phyloP scores from a whole-genome alignment of 371 early-diverging fungal species.

The Thermomucor indicae-seudaticae region DNA sequence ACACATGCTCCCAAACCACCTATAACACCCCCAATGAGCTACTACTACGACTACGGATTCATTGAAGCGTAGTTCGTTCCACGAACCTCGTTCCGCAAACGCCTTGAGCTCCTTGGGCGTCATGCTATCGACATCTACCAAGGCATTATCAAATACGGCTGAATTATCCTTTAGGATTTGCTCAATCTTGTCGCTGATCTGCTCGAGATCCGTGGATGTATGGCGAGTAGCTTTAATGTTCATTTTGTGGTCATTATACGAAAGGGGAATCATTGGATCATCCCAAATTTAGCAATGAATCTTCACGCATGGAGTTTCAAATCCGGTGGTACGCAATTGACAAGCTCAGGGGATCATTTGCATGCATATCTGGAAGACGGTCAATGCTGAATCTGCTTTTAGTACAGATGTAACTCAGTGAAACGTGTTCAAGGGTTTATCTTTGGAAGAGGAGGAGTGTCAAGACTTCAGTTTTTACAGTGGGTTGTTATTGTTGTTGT shows the following conservation, averaged over 20 bases:
- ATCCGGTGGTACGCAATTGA: too few relatives aligned
- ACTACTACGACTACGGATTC: neutral
- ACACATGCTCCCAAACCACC: slow-evolving; percentile 50
- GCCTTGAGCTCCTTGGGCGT: slow-evolving; percentile 26
- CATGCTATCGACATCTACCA: slow-evolving; percentile 34
- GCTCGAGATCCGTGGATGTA: slow-evolving; percentile 36
- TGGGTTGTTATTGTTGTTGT: too few relatives aligned
- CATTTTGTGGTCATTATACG: slow-evolving; percentile 10
- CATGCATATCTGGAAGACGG: too few relatives aligned
- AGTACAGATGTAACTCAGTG: too few relatives aligned
- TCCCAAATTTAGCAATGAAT: too few relatives aligned
- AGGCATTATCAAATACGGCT: slow-evolving; percentile 17
- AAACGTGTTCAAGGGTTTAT: too few relatives aligned
- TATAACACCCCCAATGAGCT: slow-evolving; percentile 2
- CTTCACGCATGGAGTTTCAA: too few relatives aligned
- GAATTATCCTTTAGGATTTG: slow-evolving; percentile 30
- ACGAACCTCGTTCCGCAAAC: slow-evolving; percentile 38
- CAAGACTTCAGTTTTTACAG: too few relatives aligned
- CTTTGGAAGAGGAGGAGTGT: too few relatives aligned
- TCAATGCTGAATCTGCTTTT: too few relatives aligned
- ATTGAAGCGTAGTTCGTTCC: neutral
- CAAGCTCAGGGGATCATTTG: too few relatives aligned
- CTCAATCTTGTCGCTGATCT: slow-evolving; percentile 32
- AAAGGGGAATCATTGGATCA: too few relatives aligned
- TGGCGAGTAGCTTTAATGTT: slow-evolving; percentile 34